A percentile compares a stretch with the other conserved stretches of the same genome.
Conservation (phyloP, 441 rosid species). For the Croton laevigatus region DNA sequence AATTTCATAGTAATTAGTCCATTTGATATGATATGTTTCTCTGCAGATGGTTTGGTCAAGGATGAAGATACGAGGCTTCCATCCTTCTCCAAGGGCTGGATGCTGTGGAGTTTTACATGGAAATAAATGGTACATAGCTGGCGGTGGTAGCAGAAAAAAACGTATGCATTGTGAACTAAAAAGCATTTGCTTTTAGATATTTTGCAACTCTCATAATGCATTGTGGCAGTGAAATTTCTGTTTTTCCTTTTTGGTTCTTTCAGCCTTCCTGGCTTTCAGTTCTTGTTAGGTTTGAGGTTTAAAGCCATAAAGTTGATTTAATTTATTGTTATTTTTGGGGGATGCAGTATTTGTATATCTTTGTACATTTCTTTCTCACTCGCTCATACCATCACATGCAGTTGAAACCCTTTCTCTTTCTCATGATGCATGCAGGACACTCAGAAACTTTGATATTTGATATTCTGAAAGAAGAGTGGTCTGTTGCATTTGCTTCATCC, state of each 20-base stretch:
- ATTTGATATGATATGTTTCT: conserved; percentile 23
- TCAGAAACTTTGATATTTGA: conserved; percentile 83
- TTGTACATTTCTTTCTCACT: not conserved
- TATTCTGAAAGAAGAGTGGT: conserved; percentile 77
- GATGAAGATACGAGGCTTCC: conserved; percentile 82
- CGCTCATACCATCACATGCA: not conserved
- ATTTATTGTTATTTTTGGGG: not conserved
- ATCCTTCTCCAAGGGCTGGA: conserved; percentile 94
- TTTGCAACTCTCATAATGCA: not conserved
- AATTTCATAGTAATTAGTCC: conserved; percentile 8
- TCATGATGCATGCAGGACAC: conserved; percentile 54
- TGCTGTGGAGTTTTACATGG: conserved; percentile 89
- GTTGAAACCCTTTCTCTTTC: conserved; percentile 7
- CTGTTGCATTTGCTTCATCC: conserved; percentile 64
- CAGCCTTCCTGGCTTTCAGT: not conserved
- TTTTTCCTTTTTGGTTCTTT: not conserved
- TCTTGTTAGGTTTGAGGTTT: not conserved
- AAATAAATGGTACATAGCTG: conserved; percentile 92
- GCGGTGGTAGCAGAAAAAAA: conserved; percentile 98
- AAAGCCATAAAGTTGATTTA: not conserved
- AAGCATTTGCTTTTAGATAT: not conserved
- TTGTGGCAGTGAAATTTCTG: not conserved
- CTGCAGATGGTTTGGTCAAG: conserved; percentile 95
- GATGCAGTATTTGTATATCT: not conserved
- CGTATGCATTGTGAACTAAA: conserved; percentile 43